These are phyloP conservation scores for Ogataea nakhonphanomensis DNA, from an alignment of 805 yeast species.

Conservation along the genomic window DNA sequence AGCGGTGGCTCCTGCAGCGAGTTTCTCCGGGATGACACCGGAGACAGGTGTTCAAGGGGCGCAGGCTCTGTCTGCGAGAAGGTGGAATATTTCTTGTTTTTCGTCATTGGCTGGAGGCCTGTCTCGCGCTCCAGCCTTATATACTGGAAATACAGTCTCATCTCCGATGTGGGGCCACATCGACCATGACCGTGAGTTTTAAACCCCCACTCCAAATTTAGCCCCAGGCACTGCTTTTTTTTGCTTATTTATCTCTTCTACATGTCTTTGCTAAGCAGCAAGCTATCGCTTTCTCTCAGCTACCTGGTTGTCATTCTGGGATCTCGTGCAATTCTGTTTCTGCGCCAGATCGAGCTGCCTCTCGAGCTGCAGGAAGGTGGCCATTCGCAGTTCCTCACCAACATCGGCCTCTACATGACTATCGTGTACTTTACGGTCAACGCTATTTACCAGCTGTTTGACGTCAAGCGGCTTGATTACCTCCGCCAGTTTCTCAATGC, in stretches of 20 bases:
- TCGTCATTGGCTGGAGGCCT: slow-evolving; percentile 1
- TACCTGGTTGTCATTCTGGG: slow-evolving; percentile 15
- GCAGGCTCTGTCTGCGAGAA: slow-evolving; percentile 30
- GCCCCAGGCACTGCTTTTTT: not conserved
- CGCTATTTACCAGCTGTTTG: slow-evolving; percentile 36
- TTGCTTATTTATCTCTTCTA: not conserved
- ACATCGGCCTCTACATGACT: slow-evolving; percentile 51
- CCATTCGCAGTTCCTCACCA: slow-evolving; percentile 69
- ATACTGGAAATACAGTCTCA: slow-evolving; percentile 1
- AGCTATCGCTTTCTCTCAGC: slow-evolving; percentile 16
- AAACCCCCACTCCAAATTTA: not conserved
- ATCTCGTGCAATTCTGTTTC: slow-evolving; percentile 9
- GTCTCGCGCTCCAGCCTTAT: not conserved
- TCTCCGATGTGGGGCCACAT: slow-evolving; percentile 1
- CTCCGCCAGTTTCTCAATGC: slow-evolving; percentile 47
- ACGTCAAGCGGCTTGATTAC: slow-evolving; percentile 4
- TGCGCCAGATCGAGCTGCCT: slow-evolving; percentile 40
- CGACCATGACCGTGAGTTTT: not conserved
- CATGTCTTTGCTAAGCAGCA: slow-evolving; percentile 5
- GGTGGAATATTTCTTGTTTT: slow-evolving; percentile 19
- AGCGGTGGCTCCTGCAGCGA: slow-evolving; percentile 23
- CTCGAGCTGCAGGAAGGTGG: slow-evolving; percentile 53
- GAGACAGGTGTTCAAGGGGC: slow-evolving; percentile 28
- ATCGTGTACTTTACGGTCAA: slow-evolving; percentile 41
- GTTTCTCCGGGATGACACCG: slow-evolving; percentile 14